Percentiles rank a stretch among this genome's conserved stretches.
These are phyloP conservation scores for Bombardia bombarda DNA, from an alignment of 495 filamentous ascomycete species.

Conservation along the genomic window DNA sequence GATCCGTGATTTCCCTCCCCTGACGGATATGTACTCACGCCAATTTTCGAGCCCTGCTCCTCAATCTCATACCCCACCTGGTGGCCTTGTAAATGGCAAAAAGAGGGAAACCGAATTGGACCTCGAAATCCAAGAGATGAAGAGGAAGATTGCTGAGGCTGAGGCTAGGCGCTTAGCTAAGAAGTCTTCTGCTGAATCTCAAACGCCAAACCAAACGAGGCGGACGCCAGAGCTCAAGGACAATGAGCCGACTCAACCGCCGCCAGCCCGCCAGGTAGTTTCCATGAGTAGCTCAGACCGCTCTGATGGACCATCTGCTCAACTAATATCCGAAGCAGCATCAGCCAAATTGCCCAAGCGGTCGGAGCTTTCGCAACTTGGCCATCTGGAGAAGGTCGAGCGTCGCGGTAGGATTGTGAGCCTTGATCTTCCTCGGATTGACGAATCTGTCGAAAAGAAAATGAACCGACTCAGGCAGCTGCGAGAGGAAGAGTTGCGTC, in stretches of 20 bases:
- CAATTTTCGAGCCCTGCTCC: conserved; percentile 32
- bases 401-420: conserved; percentile 49
- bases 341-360: conserved; percentile 15
- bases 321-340: conserved; percentile 10
- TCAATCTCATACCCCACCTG: conserved; percentile 30
- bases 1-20: conserved; percentile 37
- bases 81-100: conserved; percentile 5
- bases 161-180: conserved; percentile 54
- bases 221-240: conserved; percentile 28
- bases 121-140: conserved; percentile 63
- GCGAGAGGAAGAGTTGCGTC: conserved; percentile 47
- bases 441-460: conserved; percentile 45
- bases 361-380: conserved; percentile 3
- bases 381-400: conserved; percentile 20
- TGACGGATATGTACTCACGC: conserved; percentile 31
- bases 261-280: neutral
- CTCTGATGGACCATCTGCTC: conserved; percentile 12
- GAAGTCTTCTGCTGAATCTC: conserved; percentile 13
- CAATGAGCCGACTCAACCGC: conserved; percentile 6
- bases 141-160: conserved; percentile 65
- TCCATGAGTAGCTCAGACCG: conserved; percentile 5
- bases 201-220: conserved; percentile 17
- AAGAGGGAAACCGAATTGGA: conserved; percentile 47
- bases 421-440: conserved; percentile 48
- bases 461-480: conserved; percentile 44